Conservation (phyloP, 2,329 filamentous ascomycete species). For the Thielaviopsis euricoi region DNA sequence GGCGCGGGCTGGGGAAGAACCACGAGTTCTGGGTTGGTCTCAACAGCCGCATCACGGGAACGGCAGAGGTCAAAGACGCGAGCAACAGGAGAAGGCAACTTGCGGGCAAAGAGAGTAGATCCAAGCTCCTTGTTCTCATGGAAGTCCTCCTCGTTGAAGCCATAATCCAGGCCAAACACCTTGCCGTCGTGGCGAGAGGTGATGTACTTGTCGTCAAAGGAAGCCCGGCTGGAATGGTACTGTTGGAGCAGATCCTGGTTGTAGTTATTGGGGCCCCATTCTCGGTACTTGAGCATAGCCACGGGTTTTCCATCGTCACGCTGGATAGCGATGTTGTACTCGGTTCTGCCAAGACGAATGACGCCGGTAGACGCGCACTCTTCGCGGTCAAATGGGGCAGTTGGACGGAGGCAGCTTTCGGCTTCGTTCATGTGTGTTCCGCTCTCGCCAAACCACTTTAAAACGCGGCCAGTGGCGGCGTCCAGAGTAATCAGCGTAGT, state of each 20-base stretch:
- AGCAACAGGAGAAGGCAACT: constrained; percentile 61
- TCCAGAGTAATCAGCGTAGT: constrained; percentile 81
- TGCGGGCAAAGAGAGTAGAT: constrained; percentile 46
- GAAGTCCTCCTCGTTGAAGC: constrained; percentile 38
- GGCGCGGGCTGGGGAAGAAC: constrained; percentile 73
- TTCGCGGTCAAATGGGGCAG: constrained; percentile 48
- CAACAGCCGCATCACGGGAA: constrained; percentile 43
- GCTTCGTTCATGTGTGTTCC: constrained; percentile 52
- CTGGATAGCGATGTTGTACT: constrained; percentile 80
- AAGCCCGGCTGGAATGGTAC: constrained; percentile 39
- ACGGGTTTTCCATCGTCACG: constrained; percentile 58
- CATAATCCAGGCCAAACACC: constrained; percentile 51
- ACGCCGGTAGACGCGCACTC: constrained; percentile 71
- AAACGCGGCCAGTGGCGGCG: constrained; percentile 63
- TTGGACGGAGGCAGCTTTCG: constrained; percentile 58
- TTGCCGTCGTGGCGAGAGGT: constrained; percentile 74
- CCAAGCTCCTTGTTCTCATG: constrained; percentile 19
- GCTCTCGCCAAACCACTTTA: constrained; percentile 68
- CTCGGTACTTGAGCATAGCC: constrained; percentile 80
- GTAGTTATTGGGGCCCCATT: constrained; percentile 86
- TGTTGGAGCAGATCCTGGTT: constrained; percentile 77
- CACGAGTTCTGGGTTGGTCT: constrained; percentile 60
- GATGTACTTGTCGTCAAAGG: constrained; percentile 78
- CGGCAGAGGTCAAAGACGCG: constrained; percentile 79
- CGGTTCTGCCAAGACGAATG: constrained; percentile 67